Evolutionary conservation across 371 early-diverging fungal species (phyloP).

Genomic region (Lichtheimia hyalospora): DNA sequence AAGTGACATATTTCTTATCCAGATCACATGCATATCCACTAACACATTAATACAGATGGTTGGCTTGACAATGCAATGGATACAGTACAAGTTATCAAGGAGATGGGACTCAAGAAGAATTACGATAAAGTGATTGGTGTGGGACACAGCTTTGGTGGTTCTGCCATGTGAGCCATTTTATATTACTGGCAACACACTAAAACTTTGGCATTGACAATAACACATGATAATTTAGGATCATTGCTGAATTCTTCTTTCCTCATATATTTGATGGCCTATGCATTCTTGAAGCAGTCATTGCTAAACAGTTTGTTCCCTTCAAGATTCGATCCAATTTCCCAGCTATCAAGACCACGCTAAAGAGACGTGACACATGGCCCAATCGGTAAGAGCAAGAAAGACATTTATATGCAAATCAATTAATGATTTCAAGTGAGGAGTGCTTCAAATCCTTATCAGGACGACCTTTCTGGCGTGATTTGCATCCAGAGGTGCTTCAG

Average conservation of each 20-base stretch:
- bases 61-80: slow-evolving; percentile 47
- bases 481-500: slow-evolving; percentile 14
- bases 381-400: slow-evolving; percentile 9
- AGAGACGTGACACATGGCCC: slow-evolving; percentile 22
- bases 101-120: slow-evolving; percentile 21
- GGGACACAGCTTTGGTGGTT: slow-evolving; percentile 47
- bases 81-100: slow-evolving; percentile 33
- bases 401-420: neutral
- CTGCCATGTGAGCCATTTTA: slow-evolving; percentile 31
- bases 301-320: slow-evolving; percentile 5
- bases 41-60: slow-evolving; percentile 18
- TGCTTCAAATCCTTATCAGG: slow-evolving; percentile 11
- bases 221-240: slow-evolving; percentile 19
- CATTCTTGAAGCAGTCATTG: slow-evolving; percentile 33
- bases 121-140: slow-evolving; percentile 35
- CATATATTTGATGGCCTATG: slow-evolving; percentile 35
- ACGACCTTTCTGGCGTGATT: slow-evolving; percentile 12
- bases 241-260: slow-evolving; percentile 36
- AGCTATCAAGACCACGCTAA: slow-evolving; percentile 7
- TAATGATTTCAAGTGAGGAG: slow-evolving; percentile 11
- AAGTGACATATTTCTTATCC: slow-evolving; percentile 7
- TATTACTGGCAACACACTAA: too few species aligned
- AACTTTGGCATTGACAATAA: neutral
- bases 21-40: neutral
- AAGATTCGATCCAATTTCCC: slow-evolving; percentile 17